Conservation (phyloP, 2,329 filamentous ascomycete species). For the Hortaea sp. region DNA sequence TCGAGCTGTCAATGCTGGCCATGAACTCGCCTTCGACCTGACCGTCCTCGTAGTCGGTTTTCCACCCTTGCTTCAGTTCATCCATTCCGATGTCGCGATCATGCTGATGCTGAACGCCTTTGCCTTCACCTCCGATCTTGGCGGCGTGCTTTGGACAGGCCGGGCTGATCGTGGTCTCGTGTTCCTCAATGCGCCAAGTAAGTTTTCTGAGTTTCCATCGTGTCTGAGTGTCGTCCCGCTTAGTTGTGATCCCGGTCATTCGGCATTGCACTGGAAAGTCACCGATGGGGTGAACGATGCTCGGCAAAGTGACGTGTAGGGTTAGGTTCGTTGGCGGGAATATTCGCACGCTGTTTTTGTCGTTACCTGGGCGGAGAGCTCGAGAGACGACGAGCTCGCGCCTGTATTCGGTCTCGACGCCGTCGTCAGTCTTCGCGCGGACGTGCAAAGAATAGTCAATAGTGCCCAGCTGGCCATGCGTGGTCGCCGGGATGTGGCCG, state of each 20-base stretch:
- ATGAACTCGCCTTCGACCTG: constrained; percentile 73
- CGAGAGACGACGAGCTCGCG: constrained; percentile 66
- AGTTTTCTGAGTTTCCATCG: constrained; percentile 87
- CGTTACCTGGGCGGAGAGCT: constrained; percentile 65
- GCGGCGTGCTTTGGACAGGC: constrained; percentile 68
- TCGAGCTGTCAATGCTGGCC: constrained; percentile 49
- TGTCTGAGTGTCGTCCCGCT: constrained; percentile 57
- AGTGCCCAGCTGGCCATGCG: constrained; percentile 60
- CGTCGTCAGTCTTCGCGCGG: constrained; percentile 50
- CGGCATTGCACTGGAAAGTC: constrained; percentile 70
- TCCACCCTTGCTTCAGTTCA: constrained; percentile 82
- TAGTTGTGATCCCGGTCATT: constrained; percentile 73
- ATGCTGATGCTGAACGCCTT: constrained; percentile 65
- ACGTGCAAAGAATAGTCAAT: constrained; percentile 74
- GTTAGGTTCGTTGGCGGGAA: constrained; percentile 95
- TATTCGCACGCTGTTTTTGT: constrained; percentile 83
- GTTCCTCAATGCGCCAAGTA: constrained; percentile 88
- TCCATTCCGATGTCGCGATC: constrained; percentile 68
- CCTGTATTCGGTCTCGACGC: constrained; percentile 54
- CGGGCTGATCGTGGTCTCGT: constrained; percentile 65
- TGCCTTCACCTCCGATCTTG: constrained; percentile 54
- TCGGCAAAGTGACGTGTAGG: constrained; percentile 69
- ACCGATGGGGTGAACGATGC: constrained; percentile 77
- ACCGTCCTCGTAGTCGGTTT: constrained; percentile 60
- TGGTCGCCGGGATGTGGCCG: constrained; percentile 76